Evolutionary conservation across 805 yeast species (phyloP).

Genomic region (Scheffersomyces stipitis): DNA sequence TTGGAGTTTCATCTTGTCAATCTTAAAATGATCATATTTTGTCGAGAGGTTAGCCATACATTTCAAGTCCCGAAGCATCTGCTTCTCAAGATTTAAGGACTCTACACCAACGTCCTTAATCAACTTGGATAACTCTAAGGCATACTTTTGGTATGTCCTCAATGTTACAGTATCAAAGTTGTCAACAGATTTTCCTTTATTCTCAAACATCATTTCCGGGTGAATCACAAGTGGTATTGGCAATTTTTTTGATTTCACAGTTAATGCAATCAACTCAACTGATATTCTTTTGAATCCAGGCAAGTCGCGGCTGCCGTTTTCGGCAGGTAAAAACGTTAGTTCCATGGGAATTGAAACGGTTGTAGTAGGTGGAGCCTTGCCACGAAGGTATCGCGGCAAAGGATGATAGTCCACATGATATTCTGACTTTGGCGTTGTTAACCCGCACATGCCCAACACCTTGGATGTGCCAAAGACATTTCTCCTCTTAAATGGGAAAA

Average conservation of each 20-base stretch:
- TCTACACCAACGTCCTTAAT: constrained; percentile 22
- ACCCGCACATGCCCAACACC: constrained; percentile 30
- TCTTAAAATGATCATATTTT: constrained; percentile 26
- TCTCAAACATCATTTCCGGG: constrained; percentile 35
- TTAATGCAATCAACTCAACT: constrained; percentile 31
- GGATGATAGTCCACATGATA: constrained; percentile 26
- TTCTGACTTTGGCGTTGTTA: constrained; percentile 31
- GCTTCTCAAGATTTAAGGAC: constrained; percentile 25
- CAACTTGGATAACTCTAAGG: constrained; percentile 24
- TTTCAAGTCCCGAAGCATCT: constrained; percentile 27
- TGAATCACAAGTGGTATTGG: constrained; percentile 38
- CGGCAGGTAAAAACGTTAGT: constrained; percentile 23
- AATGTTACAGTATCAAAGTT: constrained; percentile 33
- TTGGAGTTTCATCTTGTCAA: constrained; percentile 16
- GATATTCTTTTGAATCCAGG: constrained; percentile 28
- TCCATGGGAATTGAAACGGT: constrained; percentile 30
- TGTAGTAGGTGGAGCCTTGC: constrained; percentile 11
- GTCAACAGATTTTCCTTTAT: constrained; percentile 25
- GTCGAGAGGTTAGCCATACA: constrained; percentile 30
- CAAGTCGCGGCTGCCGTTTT: constrained; percentile 11
- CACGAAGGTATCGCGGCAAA: constrained; percentile 14
- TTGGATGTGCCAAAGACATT: constrained; percentile 30
- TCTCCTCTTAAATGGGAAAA: constrained; percentile 30
- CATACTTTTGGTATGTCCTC: constrained; percentile 31
- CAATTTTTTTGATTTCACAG: constrained; percentile 28